Evolutionary conservation across 2,329 filamentous ascomycete genomes (phyloP).

Genomic region (Alternaria sp.): DNA sequence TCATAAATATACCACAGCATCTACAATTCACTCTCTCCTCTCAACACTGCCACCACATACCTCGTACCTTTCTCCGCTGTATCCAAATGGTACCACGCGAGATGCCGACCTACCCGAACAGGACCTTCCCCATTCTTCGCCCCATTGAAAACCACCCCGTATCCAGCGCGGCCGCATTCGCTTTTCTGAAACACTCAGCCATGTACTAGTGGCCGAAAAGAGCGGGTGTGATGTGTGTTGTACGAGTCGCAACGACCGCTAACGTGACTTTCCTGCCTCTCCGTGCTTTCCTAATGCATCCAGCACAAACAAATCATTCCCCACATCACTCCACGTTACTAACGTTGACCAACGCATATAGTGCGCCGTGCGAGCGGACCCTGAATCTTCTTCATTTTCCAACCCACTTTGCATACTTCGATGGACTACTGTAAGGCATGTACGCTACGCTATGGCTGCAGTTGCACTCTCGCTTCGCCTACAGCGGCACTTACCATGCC

Average conservation of each 20-base stretch:
- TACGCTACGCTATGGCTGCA: conserved; percentile 1
- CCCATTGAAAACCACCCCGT: neutral
- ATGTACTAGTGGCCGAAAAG: neutral
- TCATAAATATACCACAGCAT: neutral
- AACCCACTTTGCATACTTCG: neutral
- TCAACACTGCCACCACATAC: neutral
- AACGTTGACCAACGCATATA: neutral
- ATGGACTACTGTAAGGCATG: neutral
- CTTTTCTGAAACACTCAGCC: conserved; percentile 1
- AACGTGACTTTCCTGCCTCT: neutral
- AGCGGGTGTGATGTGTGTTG: neutral
- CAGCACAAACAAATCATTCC: conserved; percentile 4
- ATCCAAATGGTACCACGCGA: conserved; percentile 2
- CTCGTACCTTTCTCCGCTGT: neutral
- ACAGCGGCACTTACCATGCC: neutral
- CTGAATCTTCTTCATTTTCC: conserved; percentile 3
- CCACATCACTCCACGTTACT: conserved; percentile 5
- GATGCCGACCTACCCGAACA: neutral
- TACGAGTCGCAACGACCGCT: conserved; percentile 1
- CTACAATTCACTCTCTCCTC: neutral
- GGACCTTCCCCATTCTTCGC: neutral
- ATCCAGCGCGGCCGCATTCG: conserved; percentile 4
- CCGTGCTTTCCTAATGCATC: conserved; percentile 2
- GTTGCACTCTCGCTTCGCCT: conserved; percentile 2
- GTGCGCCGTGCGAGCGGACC: conserved; percentile 3